Evolutionary conservation across 2,329 filamentous ascomycete genomes (phyloP), one percentile per base, ranked within the genome.

Genomic region (Cytospora chrysosperma): DNA sequence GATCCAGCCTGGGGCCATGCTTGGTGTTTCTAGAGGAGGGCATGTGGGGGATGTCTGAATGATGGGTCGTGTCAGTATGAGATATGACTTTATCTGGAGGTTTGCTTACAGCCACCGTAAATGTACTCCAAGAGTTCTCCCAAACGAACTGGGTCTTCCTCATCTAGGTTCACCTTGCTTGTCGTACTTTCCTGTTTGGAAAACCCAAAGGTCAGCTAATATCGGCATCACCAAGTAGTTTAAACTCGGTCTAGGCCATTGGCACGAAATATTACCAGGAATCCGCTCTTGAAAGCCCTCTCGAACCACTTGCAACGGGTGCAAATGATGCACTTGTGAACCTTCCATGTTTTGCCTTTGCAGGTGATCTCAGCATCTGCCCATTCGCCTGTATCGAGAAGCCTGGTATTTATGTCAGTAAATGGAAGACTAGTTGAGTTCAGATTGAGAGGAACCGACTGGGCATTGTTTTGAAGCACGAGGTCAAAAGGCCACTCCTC

Each of bases 361-460:
- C 61, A 59, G 7, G 24, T 10, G 30, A 63, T 56, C 19, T 59
- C 61, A 2, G 49, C 51, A 13, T 63, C 61, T 1, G 56, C 12
- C 2, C 37, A 52, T 10, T 55, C 32, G 3, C 61, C 61, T 19
- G 61, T 21, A 4, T 30, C 2, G 2, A 59, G 12, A 2, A 63
- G 40, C 1, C 56, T 63, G 9, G 17, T 37, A 12, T 24, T n/a
- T 5, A 24, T 21, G 12, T 19, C 24, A 24, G 19, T 21, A 19
- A 28, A 27, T 15, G 37, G 47, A 28, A 19, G 15, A n/a, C 7
- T 4, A 43, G 21, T 26, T 1, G 30, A 21, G n/a, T 43, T 8
- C 19, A 13, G 21, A 4, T 19, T 51, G 17, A 19, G 4, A 17
- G 43, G n/a, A 12, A 49, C 19, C 7, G 1, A 49, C 43, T n/a